A percentile compares a stretch with the other conserved stretches of the same genome.
phyloP scores from a whole-genome alignment of 2,329 filamentous ascomycete genomes.

The Trichoderma harzianum region DNA sequence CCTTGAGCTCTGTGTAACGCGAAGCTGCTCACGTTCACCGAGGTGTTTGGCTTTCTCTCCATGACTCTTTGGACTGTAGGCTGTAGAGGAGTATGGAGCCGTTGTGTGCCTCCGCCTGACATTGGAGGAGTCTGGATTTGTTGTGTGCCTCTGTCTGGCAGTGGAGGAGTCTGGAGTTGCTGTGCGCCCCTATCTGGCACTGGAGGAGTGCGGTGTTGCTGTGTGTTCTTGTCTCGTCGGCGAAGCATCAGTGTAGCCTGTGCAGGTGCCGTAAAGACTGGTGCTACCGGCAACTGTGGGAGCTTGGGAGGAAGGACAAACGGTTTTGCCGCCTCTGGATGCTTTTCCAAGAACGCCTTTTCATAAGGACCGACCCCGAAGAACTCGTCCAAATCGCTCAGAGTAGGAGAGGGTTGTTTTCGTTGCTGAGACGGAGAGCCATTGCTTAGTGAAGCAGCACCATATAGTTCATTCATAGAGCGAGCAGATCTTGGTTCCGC shows the following conservation, averaged over 20 bases:
- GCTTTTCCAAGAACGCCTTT: conserved; percentile 4
- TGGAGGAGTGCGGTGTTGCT: not conserved
- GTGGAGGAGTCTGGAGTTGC: not conserved
- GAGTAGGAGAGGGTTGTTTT: not conserved
- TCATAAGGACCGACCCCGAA: conserved; percentile 6
- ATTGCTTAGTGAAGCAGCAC: not conserved
- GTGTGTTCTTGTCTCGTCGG: not conserved
- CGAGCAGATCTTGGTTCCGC: not conserved
- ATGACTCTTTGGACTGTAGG: not conserved
- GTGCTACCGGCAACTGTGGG: not conserved
- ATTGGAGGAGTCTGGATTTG: not conserved
- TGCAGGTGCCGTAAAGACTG: not conserved
- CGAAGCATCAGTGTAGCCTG: not conserved
- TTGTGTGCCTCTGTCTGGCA: not conserved
- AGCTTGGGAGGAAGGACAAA: not conserved
- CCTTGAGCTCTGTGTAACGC: conserved; percentile 23
- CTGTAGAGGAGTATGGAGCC: not conserved
- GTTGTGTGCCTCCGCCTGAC: not conserved
- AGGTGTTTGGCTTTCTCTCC: not conserved
- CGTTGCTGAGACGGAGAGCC: not conserved
- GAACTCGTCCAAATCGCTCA: conserved; percentile 15
- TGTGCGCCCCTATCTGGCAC: not conserved
- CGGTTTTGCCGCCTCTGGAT: conserved; percentile 7
- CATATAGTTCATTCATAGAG: not conserved
- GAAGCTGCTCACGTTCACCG: conserved; percentile 23